Evolutionary conservation across 768 basidiomycete species (phyloP).

Genomic region (Rhodotorula babjevae): DNA sequence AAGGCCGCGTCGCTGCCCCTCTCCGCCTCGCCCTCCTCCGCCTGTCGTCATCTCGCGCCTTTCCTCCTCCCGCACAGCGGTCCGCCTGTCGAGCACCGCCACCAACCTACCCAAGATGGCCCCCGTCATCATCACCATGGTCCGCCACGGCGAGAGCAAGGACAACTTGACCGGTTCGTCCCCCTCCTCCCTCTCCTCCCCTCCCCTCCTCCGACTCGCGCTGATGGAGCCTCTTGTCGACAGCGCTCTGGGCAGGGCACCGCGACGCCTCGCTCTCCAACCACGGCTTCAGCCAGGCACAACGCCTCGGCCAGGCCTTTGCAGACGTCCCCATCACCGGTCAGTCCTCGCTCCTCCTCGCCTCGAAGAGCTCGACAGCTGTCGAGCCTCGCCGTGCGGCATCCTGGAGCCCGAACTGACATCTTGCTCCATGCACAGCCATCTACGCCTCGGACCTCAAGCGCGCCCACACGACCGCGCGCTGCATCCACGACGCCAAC

Average conservation of each 20-base stretch:
- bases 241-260: constrained; percentile 35
- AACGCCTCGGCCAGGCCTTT: constrained; percentile 36
- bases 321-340: constrained; percentile 39
- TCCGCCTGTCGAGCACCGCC: background rate
- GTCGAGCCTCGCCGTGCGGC: too few relatives aligned
- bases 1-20: background rate
- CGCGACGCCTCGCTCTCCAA: constrained; percentile 36
- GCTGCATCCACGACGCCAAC: constrained; percentile 31
- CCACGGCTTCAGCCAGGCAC: constrained; percentile 38
- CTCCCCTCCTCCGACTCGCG: background rate
- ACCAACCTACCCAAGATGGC: constrained; percentile 8
- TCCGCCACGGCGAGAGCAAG: constrained; percentile 35
- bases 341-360: background rate
- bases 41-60: background rate
- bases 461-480: constrained; percentile 49
- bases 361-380: too few relatives aligned
- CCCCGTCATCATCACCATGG: constrained; percentile 30
- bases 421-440: constrained; percentile 17
- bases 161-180: constrained; percentile 23
- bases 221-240: background rate
- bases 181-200: background rate
- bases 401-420: too few relatives aligned
- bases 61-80: too few relatives aligned
- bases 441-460: constrained; percentile 49
- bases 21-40: background rate